A percentile compares a stretch with the other conserved stretches of the same genome.
These are phyloP conservation scores for Psilocybe cyanescens DNA, from an alignment of 768 basidiomycete species.

Conservation along the genomic window DNA sequence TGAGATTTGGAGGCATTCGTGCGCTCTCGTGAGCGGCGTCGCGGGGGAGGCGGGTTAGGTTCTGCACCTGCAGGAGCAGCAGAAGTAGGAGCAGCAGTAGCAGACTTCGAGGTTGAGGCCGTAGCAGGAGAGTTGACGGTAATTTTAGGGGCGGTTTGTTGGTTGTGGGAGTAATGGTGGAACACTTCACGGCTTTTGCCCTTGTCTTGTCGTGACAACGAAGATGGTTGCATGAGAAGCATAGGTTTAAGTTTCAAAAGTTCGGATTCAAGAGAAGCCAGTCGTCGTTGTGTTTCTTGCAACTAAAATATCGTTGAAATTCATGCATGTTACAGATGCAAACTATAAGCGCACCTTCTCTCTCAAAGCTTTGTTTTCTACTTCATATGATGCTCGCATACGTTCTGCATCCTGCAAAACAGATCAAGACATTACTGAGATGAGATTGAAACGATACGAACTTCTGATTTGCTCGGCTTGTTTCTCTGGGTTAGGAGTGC, in stretches of 20 bases:
- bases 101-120: not conserved
- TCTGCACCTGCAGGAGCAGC: not conserved
- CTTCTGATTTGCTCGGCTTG: conserved; percentile 49
- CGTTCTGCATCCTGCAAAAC: conserved; percentile 57
- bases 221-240: conserved; percentile 64
- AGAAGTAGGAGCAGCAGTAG: not conserved
- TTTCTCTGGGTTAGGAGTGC: conserved; percentile 59
- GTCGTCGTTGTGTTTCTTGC: conserved; percentile 55
- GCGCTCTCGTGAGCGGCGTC: conserved; percentile 16
- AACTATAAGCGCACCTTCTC: conserved; percentile 52
- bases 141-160: not conserved
- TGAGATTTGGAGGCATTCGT: conserved; percentile 15
- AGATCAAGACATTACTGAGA: conserved; percentile 6
- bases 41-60: conserved; percentile 4
- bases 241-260: conserved; percentile 68
- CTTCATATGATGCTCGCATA: conserved; percentile 49
- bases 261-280: conserved; percentile 64
- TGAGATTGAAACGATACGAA: conserved; percentile 28
- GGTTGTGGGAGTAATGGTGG: conserved; percentile 7
- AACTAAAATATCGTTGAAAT: conserved; percentile 44
- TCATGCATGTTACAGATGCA: not conserved
- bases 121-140: not conserved
- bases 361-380: conserved; percentile 64
- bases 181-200: conserved; percentile 24
- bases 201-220: conserved; percentile 26